Conservation (phyloP, 2,329 filamentous ascomycete genomes). For the Botryotinia calthae region DNA sequence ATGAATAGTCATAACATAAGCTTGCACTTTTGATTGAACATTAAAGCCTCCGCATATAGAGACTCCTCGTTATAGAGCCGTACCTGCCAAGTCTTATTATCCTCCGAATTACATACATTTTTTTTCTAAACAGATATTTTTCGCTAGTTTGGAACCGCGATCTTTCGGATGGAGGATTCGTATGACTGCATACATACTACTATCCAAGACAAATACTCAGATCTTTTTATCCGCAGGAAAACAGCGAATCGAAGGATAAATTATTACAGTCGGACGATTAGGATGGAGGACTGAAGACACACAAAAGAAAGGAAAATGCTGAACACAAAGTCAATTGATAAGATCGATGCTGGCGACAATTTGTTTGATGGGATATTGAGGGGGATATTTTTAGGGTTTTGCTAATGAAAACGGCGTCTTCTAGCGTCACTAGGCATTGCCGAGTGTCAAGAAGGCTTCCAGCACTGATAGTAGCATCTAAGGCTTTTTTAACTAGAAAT, state of each 20-base stretch:
- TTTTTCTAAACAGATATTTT: not conserved
- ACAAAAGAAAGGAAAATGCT: no score
- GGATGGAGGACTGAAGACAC: not conserved
- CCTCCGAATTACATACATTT: no score
- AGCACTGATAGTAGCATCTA: not conserved
- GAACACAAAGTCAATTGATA: not conserved
- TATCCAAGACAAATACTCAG: not conserved
- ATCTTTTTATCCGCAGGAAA: not conserved
- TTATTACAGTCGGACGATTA: not conserved
- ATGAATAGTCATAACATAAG: not conserved
- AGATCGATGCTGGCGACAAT: not conserved
- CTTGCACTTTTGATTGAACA: not conserved
- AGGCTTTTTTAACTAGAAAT: slow-evolving; percentile 86
- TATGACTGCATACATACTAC: not conserved
- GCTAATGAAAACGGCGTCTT: not conserved
- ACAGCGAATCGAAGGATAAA: not conserved
- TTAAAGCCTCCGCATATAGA: not conserved
- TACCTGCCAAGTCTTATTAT: not conserved
- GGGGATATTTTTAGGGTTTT: not conserved
- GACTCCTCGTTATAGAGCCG: not conserved
- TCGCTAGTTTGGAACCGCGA: not conserved
- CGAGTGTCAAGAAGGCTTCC: slow-evolving; percentile 40
- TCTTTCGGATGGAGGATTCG: not conserved
- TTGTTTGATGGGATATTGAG: not conserved
- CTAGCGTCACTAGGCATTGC: not conserved